Conservation (phyloP, 306 rosid genomes). For the Senna siamea region DNA sequence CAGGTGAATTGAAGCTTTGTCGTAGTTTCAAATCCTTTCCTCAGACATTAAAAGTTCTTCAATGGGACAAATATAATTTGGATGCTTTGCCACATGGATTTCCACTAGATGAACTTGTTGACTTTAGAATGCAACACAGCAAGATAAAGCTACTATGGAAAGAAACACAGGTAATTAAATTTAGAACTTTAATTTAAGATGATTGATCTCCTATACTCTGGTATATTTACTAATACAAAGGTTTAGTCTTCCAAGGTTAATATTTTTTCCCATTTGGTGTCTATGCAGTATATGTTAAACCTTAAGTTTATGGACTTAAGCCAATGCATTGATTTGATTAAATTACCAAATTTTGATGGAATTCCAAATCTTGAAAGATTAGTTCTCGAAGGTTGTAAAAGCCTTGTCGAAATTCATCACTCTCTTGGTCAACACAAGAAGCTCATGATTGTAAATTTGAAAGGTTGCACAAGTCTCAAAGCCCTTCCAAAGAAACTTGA, state of each 20-base stretch:
- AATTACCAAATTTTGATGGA: constrained; percentile 31
- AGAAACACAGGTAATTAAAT: not conserved
- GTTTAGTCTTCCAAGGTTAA: not conserved
- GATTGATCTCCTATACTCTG: no score
- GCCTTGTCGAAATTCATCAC: constrained; percentile 35
- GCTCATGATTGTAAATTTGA: constrained; percentile 30
- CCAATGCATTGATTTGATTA: constrained; percentile 24
- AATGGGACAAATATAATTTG: not conserved
- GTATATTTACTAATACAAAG: no score
- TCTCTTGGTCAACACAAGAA: constrained; percentile 39
- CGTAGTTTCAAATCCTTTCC: not conserved
- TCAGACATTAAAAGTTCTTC: not conserved
- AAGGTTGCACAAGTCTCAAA: constrained; percentile 17
- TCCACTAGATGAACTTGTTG: not conserved
- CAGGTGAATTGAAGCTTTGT: not conserved
- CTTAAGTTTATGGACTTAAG: constrained; percentile 39
- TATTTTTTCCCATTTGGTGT: not conserved
- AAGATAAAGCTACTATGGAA: not conserved
- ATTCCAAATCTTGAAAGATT: constrained; percentile 45
- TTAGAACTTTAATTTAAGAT: no score
- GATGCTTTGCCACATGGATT: not conserved
- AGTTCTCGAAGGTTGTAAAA: constrained; percentile 44
- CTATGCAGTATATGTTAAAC: constrained; percentile 27
- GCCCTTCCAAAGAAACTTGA: no score
- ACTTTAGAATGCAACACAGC: not conserved